These are phyloP conservation scores for Suhomyces sp. DNA, from an alignment of 805 yeast species.

Conservation along the genomic window DNA sequence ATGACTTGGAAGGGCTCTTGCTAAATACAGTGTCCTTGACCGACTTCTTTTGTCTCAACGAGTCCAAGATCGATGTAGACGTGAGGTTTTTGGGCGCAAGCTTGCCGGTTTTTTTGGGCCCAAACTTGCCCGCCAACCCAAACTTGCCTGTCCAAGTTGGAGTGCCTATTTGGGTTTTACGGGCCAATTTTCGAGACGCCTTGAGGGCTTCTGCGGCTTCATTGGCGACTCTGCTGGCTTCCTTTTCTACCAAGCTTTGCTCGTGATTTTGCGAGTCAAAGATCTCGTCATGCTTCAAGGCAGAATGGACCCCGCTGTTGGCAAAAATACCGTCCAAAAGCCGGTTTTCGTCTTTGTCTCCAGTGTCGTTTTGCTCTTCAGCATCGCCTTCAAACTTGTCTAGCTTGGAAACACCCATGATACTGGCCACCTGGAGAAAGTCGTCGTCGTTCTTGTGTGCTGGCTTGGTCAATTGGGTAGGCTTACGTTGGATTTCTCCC, in stretches of 20 bases:
- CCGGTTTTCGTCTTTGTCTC: slow-evolving; percentile 46
- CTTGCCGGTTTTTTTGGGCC: slow-evolving; percentile 15
- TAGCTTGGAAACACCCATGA: slow-evolving; percentile 71
- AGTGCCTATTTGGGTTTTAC: slow-evolving; percentile 55
- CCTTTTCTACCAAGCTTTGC: slow-evolving; percentile 52
- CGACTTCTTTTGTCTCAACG: slow-evolving; percentile 43
- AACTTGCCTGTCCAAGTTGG: slow-evolving; percentile 97
- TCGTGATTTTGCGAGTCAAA: slow-evolving; percentile 57
- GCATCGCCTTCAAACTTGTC: slow-evolving; percentile 59
- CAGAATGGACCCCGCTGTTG: slow-evolving; percentile 66
- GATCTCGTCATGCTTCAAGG: slow-evolving; percentile 76
- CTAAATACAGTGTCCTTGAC: slow-evolving; percentile 21
- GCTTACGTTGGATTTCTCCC: slow-evolving; percentile 32
- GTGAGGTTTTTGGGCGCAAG: slow-evolving; percentile 16
- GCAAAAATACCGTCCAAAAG: slow-evolving; percentile 76
- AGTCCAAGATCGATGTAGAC: slow-evolving; percentile 50
- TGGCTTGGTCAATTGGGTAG: slow-evolving; percentile 23
- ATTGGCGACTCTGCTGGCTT: slow-evolving; percentile 57
- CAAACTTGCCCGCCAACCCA: slow-evolving; percentile 74
- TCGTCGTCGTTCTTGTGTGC: slow-evolving; percentile 56
- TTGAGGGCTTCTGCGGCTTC: slow-evolving; percentile 55
- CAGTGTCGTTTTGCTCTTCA: slow-evolving; percentile 29
- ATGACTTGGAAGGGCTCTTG: slow-evolving; percentile 5
- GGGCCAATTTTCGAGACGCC: slow-evolving; percentile 55
- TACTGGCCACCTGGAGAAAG: slow-evolving; percentile 53